phyloP scores from a whole-genome alignment of 768 basidiomycete species.

The Pluteus cervinus region DNA sequence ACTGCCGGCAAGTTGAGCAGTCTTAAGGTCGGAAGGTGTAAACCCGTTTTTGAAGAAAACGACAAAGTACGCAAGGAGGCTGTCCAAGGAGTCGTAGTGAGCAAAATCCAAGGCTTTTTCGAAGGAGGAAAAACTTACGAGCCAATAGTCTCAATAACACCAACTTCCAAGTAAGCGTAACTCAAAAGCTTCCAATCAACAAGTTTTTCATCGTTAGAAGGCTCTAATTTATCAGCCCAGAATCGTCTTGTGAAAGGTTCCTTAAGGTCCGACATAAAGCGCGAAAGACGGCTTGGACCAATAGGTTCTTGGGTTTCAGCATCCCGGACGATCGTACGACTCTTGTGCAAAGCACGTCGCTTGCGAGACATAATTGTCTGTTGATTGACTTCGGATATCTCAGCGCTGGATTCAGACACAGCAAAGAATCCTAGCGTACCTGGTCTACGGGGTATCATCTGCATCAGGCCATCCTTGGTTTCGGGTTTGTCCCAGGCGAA shows the following conservation, averaged over 20 bases:
- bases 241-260: constrained; percentile 50
- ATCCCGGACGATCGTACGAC: constrained; percentile 47
- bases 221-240: constrained; percentile 54
- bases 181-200: constrained; percentile 59
- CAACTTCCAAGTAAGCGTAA: constrained; percentile 63
- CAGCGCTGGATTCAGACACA: background rate
- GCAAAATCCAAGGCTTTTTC: background rate
- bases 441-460: constrained; percentile 60
- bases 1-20: constrained; percentile 40
- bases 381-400: constrained; percentile 39
- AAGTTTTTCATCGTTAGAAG: constrained; percentile 49
- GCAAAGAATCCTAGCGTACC: constrained; percentile 24
- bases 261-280: constrained; percentile 30
- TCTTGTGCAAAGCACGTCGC: constrained; percentile 49
- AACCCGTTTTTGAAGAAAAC: constrained; percentile 62
- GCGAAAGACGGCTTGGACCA: constrained; percentile 33
- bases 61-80: constrained; percentile 59
- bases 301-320: constrained; percentile 43
- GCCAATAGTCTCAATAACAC: constrained; percentile 52
- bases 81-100: constrained; percentile 14
- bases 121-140: constrained; percentile 30
- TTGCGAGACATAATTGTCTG: constrained; percentile 48
- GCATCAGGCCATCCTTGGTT: constrained; percentile 60
- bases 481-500: constrained; percentile 73
- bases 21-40: constrained; percentile 47